phyloP scores from a whole-genome alignment of 179 eudicot species.

The Carnegiea gigantea region DNA sequence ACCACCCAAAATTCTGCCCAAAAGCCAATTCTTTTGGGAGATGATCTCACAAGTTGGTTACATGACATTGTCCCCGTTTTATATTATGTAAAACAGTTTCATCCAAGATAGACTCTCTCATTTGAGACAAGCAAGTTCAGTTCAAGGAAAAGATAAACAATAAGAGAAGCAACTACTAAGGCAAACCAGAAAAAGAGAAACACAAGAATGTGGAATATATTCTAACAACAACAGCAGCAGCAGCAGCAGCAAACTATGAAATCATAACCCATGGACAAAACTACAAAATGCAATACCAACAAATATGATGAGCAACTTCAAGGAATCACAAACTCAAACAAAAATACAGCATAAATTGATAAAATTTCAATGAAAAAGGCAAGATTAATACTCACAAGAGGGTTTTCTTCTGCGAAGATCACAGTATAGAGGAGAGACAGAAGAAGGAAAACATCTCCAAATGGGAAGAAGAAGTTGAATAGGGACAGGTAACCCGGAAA shows the following conservation, averaged over 20 bases:
- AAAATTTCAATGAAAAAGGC: not conserved
- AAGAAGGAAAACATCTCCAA: constrained; percentile 29
- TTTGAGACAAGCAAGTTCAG: not conserved
- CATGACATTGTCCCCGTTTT: not conserved
- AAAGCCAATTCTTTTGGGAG: not conserved
- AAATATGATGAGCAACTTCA: not conserved
- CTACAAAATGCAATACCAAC: not conserved
- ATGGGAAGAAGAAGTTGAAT: constrained; percentile 32
- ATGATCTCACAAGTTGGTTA: not conserved
- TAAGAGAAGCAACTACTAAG: not conserved
- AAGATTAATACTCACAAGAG: constrained; percentile 20
- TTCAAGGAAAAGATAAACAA: too few relatives aligned
- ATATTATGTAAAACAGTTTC: not conserved
- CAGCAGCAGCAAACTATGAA: not conserved
- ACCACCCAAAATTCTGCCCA: not conserved
- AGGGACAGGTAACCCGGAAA: constrained; percentile 37
- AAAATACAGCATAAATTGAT: not conserved
- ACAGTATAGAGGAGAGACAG: not conserved
- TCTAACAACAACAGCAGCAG: not conserved
- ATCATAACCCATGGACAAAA: not conserved
- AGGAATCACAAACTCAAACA: not conserved
- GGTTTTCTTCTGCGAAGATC: constrained; percentile 5
- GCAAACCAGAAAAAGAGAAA: not conserved
- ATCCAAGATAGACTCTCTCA: not conserved
- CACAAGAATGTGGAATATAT: not conserved